Base-by-base conservation (phyloP, 2,329 filamentous ascomycete species). In the Aspergillus pseudonomiae region DNA sequence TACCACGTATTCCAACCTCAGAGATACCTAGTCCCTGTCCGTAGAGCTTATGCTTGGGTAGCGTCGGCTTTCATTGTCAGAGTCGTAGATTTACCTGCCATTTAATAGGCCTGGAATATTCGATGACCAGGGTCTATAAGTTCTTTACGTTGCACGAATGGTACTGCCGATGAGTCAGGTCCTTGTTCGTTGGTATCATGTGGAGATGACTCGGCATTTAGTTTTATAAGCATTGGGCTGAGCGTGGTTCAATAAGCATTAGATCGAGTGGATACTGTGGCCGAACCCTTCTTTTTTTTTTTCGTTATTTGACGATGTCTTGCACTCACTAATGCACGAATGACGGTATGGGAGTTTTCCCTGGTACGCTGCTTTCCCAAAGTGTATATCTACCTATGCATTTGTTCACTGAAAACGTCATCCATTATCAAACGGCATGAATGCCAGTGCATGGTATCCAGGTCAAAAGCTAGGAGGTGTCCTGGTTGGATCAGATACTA, bases 91-190 rank as follows among this genome's bases (percentile, higher is more conserved):
- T 39, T 55, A 39, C 24, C n/a, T 55, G 21, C 30, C 52, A 55
- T 39, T 39, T 55, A 14, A 55, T 55, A 55, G 52, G 52, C 1
- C 34, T 39, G 52, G 52, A 55, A 55, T 55, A 36, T 55, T 55
- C 32, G 52, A 39, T 55, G 21, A 26, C 52, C 52, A 26, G 32
- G 52, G 14, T 55, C 34, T 5, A 39, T 39, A n/a, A 19, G n/a
- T 55, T 55, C 34, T 39, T 26, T 21, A 16, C 10, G 52, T 55
- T 32, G 12, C 28, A 55, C 52, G n/a, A 26, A 24, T 36, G 30
- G 19, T 54, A 54, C 10, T 54, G 30, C 52, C 52, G 30, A 36
- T 54, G 52, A 36, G 24, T 39, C 32, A 55, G 52, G 52, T 36
- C 52, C 32, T 26, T 55, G 32, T 41, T 39, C 34, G 12, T 46